A percentile compares a stretch with the other conserved stretches of the same genome.
Conservation (phyloP, 768 basidiomycete genomes). For the Lactifluus subvellereus region DNA sequence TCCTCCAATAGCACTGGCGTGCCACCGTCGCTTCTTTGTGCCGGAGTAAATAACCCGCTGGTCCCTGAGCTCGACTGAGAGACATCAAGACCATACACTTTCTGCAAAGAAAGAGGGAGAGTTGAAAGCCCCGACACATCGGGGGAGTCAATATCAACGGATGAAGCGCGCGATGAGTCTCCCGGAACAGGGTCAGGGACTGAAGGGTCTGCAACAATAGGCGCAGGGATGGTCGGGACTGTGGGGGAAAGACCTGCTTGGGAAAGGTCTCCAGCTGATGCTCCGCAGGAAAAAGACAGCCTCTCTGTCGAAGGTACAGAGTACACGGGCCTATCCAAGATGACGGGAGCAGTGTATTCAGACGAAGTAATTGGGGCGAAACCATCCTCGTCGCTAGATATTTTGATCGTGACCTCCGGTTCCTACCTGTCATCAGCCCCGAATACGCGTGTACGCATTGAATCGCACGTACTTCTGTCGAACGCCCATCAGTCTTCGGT, state of each 20-base stretch:
- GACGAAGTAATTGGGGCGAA: not conserved
- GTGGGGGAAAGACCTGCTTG: not conserved
- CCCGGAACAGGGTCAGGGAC: constrained; percentile 22
- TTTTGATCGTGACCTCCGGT: not conserved
- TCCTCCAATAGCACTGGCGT: constrained; percentile 18
- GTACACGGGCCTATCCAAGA: not conserved
- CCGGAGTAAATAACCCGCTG: constrained; percentile 24
- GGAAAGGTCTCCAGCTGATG: not conserved
- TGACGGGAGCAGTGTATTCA: not conserved
- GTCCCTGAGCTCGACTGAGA: not conserved
- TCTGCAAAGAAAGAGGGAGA: constrained; percentile 6
- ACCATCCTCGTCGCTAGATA: not conserved
- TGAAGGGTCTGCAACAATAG: constrained; percentile 24
- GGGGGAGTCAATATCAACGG: not conserved
- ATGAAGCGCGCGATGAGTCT: not conserved
- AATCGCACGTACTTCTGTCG: constrained; percentile 6
- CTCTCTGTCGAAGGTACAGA: not conserved
- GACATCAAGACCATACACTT: constrained; percentile 3
- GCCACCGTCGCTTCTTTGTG: constrained; percentile 14
- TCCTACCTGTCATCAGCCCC: constrained; percentile 2
- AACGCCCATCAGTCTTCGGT: constrained; percentile 6
- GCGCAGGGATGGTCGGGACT: constrained; percentile 15
- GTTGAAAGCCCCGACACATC: not conserved
- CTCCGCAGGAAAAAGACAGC: not conserved
- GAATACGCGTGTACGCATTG: not conserved